Evolutionary conservation across 768 basidiomycete species (phyloP).

Genomic region (Strobilomyces confusus): DNA sequence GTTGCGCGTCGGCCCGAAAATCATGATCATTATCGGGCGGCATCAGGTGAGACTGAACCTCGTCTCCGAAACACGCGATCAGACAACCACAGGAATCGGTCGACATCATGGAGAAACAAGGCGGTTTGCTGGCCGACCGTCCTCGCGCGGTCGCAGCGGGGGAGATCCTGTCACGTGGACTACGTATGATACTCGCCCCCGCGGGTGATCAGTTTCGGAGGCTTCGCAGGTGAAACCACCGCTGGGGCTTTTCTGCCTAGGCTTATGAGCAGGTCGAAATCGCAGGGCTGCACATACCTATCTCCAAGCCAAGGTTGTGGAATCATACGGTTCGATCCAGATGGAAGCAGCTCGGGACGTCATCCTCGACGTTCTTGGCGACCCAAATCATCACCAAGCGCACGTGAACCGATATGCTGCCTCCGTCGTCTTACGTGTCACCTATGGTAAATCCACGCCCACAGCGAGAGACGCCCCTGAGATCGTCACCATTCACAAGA

Average conservation of each 20-base stretch:
- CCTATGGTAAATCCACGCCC: slow-evolving; percentile 33
- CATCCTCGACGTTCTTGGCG: slow-evolving; percentile 28
- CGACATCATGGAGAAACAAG: slow-evolving; percentile 66
- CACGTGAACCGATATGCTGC: slow-evolving; percentile 46
- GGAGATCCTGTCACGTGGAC: slow-evolving; percentile 55
- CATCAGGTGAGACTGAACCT: slow-evolving; percentile 31
- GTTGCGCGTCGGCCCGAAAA: slow-evolving; percentile 43
- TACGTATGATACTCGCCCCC: slow-evolving; percentile 52
- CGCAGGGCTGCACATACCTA: slow-evolving; percentile 60
- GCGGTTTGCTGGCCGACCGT: slow-evolving; percentile 52
- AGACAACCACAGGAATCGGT: slow-evolving; percentile 43
- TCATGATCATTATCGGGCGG: slow-evolving; percentile 32
- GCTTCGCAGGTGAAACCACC: slow-evolving; percentile 45
- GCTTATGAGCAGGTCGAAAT: neutral
- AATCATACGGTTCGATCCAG: slow-evolving; percentile 47
- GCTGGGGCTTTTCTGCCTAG: neutral
- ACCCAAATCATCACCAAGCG: slow-evolving; percentile 45
- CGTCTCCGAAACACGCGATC: too few species aligned
- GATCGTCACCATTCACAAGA: slow-evolving; percentile 31
- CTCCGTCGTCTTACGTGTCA: slow-evolving; percentile 33
- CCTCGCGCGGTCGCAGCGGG: slow-evolving; percentile 55
- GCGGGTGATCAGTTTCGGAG: slow-evolving; percentile 59
- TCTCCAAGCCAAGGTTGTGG: slow-evolving; percentile 49
- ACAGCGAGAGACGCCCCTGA: slow-evolving; percentile 30
- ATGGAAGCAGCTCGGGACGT: slow-evolving; percentile 34